These are phyloP conservation scores for Luvunga scandens DNA, from an alignment of 345 rosid genomes.

Conservation along the genomic window DNA sequence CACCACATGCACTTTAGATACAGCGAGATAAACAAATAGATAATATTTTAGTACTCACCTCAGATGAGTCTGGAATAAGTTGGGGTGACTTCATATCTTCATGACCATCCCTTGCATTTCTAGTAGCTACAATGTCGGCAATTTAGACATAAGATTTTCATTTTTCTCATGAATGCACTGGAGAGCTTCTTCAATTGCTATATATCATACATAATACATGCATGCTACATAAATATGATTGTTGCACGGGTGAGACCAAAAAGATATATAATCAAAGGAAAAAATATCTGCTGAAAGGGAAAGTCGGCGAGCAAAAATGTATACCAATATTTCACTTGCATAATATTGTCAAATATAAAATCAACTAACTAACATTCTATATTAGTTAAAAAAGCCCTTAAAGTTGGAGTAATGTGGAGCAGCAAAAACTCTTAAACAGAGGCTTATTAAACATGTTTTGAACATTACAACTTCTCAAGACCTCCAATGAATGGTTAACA, in stretches of 20 bases:
- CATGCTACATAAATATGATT: not conserved
- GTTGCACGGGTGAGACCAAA: not conserved
- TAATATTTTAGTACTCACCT: conserved; percentile 35
- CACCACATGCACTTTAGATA: not conserved
- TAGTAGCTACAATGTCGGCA: conserved; percentile 23
- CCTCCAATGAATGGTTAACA: not conserved
- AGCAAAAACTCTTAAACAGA: not conserved
- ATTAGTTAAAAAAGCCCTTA: not conserved
- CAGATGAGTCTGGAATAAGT: conserved; percentile 51
- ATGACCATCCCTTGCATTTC: conserved; percentile 22
- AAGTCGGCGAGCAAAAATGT: not conserved
- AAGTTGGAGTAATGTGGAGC: not conserved
- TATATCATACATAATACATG: not conserved
- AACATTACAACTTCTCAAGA: not conserved
- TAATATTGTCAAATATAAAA: not conserved
- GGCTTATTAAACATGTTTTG: not conserved
- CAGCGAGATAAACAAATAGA: not conserved
- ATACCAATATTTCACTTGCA: not conserved
- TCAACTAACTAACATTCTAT: not conserved
- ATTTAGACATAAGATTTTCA: conserved; percentile 1
- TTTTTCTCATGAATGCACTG: not conserved
- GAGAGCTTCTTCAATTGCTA: not conserved
- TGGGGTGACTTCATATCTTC: conserved; percentile 41
- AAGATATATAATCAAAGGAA: not conserved
- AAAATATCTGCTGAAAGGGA: not conserved